Evolutionary conservation across 805 yeast species (phyloP), one percentile per base, ranked within the genome.

Genomic region (Sugiyamaella valdiviana): DNA sequence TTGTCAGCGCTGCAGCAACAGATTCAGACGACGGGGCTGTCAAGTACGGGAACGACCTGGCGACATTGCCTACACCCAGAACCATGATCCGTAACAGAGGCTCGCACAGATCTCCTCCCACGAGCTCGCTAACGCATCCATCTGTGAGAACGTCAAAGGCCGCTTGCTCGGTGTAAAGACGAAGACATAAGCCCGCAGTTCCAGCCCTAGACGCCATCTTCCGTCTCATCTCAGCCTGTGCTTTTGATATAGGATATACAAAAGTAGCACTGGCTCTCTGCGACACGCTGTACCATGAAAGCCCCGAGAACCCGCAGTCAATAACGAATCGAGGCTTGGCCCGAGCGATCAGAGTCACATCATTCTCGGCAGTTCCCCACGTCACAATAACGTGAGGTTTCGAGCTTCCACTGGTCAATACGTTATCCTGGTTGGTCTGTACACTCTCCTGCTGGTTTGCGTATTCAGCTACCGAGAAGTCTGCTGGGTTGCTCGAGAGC

Each of bases 271-370:
- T 68, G 68, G 61, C 85, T 86, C 10, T 86, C 79, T 54, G 72
- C 73, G 22, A 72, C 68, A 59, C 85, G 95, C 22, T 80, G 65
- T 56, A 84, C 90, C 1, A 37, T 2, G 9, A 82, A 76, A 0
- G 93, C 88, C 48, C 85, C 62, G 2, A 88, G 76, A 0, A 95
- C 82, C 65, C 87, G 85, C 37, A 85, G 79, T 1, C 95, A 93
- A 46, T 78, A 67, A 4, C 87, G 74, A 42, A 84, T 65, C 43
- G 85, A 65, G 44, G 81, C 21, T 40, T 41, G 20, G 46, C 46
- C 15, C 19, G 39, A 6, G 44, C 26, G 5, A 41, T 7, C 15
- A 41, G 26, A 3, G 6, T 4, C 29, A 41, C 22, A 16, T 41
- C 44, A 5, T 29, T 41, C 22, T 41, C 44, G 12, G 26, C 19